A percentile compares a stretch with the other conserved stretches of the same genome.
phyloP scores from a whole-genome alignment of 805 yeast species.

The Yarrowia deformans region DNA sequence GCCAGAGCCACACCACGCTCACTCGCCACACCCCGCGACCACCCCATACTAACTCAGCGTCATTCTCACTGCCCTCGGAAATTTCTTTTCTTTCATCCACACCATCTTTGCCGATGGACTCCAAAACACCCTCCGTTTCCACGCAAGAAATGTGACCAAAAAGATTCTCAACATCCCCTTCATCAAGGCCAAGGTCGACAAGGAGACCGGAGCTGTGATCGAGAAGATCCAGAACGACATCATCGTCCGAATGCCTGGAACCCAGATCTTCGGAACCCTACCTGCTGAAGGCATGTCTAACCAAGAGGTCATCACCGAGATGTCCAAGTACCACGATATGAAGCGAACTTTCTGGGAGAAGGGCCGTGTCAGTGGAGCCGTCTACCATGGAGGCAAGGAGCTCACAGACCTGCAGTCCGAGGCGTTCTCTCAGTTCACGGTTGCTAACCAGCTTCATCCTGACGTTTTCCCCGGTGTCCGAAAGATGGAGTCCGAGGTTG shows the following conservation, averaged over 20 bases:
- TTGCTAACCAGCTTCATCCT: constrained; percentile 95
- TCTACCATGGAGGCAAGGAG: constrained; percentile 92
- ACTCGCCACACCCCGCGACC: neutral
- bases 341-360: constrained; percentile 80
- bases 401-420: constrained; percentile 73
- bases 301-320: constrained; percentile 56
- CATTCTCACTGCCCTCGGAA: neutral
- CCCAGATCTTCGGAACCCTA: constrained; percentile 50
- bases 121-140: constrained; percentile 1
- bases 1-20: neutral
- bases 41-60: constrained; percentile 17
- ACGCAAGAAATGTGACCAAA: constrained; percentile 20
- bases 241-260: constrained; percentile 59
- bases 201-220: constrained; percentile 61
- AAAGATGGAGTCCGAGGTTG: constrained; percentile 95
- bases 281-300: constrained; percentile 68
- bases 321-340: constrained; percentile 56
- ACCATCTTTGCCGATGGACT: constrained; percentile 21
- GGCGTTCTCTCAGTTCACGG: constrained; percentile 78
- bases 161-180: constrained; percentile 55
- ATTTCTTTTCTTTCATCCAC: constrained; percentile 14
- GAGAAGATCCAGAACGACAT: constrained; percentile 62
- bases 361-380: constrained; percentile 94
- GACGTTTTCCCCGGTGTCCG: constrained; percentile 96
- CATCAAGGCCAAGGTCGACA: constrained; percentile 62